Percentiles rank a stretch among this genome's conserved stretches.
Conservation (phyloP, 2,329 filamentous ascomycete genomes). For the Verticillium tricorpus region DNA sequence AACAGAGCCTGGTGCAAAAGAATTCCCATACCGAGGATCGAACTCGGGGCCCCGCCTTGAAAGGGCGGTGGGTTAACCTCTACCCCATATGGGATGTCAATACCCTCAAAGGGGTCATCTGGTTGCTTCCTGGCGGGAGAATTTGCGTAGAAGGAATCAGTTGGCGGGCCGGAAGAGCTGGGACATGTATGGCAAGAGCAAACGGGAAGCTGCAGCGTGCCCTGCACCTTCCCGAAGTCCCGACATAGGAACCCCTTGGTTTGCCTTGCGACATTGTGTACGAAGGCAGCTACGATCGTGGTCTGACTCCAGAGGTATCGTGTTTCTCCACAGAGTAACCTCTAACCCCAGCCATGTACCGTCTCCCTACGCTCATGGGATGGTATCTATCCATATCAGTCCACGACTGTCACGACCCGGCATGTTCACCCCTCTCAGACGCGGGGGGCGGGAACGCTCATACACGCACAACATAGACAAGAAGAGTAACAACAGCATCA, state of each 20-base stretch:
- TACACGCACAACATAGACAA: no score
- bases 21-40: neutral
- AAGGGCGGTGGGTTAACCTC: neutral
- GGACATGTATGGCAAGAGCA: neutral
- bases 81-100: neutral
- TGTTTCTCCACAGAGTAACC: no score
- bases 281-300: no score
- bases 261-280: neutral
- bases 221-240: neutral
- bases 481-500: no score
- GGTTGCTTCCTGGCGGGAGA: neutral
- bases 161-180: neutral
- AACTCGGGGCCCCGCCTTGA: neutral
- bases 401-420: no score
- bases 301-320: no score
- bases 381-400: no score
- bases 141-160: neutral
- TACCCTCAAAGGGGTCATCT: neutral
- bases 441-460: no score
- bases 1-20: neutral
- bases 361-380: no score
- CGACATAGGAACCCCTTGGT: no score
- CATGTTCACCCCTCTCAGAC: no score
- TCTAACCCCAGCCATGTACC: no score
- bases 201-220: neutral